Base-by-base conservation (phyloP, 805 yeast species). In the Wickerhamomyces chaumierensis region DNA sequence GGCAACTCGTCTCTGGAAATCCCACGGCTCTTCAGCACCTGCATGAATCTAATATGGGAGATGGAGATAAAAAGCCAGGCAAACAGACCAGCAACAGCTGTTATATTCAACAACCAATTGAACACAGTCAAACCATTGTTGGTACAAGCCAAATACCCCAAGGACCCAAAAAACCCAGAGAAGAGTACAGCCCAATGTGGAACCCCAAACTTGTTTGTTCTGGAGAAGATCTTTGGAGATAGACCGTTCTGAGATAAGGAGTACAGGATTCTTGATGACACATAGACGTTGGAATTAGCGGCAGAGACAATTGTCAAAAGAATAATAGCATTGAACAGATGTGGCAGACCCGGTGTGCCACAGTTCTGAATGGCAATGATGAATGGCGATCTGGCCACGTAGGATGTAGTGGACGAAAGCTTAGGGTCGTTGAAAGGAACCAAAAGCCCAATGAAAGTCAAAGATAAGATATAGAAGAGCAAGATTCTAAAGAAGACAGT, bases 81-180 rank as follows among this genome's bases (percentile, higher is more conserved):
- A 48, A 80, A 75, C 47, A 81, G 67, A 42, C 88, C 88, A 11
- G 87, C 78, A 36, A 80, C 79, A 21, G 83, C 82, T 14, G 84
- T 72, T 48, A 81, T 79, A 56, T 79, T 80, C 47, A 80, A 61
- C 42, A 81, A 64, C 88, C 88, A 81, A 51, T 70, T 62, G 62
- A 81, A 81, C 21, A 77, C 87, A 4, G 69, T 65, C 31, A 56
- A 52, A 41, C 81, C 81, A 40, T 70, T 62, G 17, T 61, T 56
- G 5, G 79, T 68, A 33, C 61, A 61, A 16, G 73, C 73, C 60
- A 81, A 59, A 62, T 71, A 79, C 3, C 78, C 85, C 41, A 81
- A 59, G 18, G 74, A 62, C 34, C 88, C 88, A 51, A 80, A 73
- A 2, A 65, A 49, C 2, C 84, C 63, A 5, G 86, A 76, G 53